Evolutionary conservation across 2,329 filamentous ascomycete genomes (phyloP), one percentile per base, ranked within the genome.

Genomic region (Sordariomycetes sp.): DNA sequence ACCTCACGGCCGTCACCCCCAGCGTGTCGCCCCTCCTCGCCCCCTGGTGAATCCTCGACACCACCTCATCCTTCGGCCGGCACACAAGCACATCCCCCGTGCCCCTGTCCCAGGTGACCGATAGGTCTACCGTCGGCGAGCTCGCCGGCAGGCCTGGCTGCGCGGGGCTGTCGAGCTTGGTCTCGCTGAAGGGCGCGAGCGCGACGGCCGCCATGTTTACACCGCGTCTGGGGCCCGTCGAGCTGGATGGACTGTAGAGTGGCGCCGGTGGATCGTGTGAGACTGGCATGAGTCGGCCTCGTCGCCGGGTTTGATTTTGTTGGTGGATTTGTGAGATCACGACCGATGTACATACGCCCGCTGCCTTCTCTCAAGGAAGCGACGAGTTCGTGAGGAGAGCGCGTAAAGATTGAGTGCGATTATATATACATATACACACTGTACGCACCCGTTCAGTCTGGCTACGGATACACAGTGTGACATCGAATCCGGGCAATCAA

Each of bases 41-140:
- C 24, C 70, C 66, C 59, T 77, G 76, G 59, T 74, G 75, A 51
- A 73, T 76, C 61, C 76, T 81, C 57, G 77, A 76, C 10, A 82
- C 78, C 8, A 74, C 63, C 62, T 96, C 89, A 1, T 86, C 86
- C 60, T 87, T 89, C 17, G 91, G 79, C 54, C 92, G 81, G 70
- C 87, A 91, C 51, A 96, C 83, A 62, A 86, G 78, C 20, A 96
- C 74, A 54, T 84, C 82, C 54, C 82, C 82, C 60, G 84, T 80
- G 17, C 78, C 76, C n/a, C 78, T 81, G 13, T 87, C 87, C 68
- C 72, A 73, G 13, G 90, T 77, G 5, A 86, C 85, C n/a, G 87
- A 77, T 52, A 97, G 77, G 70, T 96, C 89, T 74, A 95, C 88
- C 10, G 85, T 86, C 17, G 91, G 89, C 69, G 90, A 95, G 69